Conservation (phyloP, 768 basidiomycete genomes). For the Kwoniella sp. region DNA sequence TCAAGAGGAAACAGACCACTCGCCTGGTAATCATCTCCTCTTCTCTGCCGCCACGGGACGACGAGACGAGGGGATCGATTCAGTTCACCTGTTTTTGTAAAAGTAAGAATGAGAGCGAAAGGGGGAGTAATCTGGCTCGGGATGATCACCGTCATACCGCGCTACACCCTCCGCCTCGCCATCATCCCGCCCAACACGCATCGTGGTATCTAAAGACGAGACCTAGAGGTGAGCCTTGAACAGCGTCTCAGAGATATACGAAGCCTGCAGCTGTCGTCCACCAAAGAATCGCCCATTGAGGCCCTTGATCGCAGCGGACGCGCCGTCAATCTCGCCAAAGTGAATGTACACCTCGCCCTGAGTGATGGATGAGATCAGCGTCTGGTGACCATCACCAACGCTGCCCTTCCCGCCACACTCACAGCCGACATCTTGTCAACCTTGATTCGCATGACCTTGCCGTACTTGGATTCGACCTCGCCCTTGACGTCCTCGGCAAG, state of each 20-base stretch:
- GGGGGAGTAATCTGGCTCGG: too few species aligned
- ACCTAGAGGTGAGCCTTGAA: conserved; percentile 46
- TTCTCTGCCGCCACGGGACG: too few species aligned
- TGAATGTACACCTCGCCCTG: conserved; percentile 98
- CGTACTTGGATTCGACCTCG: conserved; percentile 89
- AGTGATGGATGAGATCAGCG: background rate
- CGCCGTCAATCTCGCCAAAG: conserved; percentile 71
- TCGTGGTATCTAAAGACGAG: conserved; percentile 1
- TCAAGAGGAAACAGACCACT: too few species aligned
- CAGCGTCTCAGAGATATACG: conserved; percentile 89
- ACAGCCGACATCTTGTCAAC: conserved; percentile 93
- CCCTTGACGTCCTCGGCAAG: conserved; percentile 92
- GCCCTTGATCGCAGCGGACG: conserved; percentile 78
- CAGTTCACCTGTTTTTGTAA: too few species aligned
- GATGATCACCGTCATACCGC: too few species aligned
- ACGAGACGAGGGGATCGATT: too few species aligned
- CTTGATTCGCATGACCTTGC: conserved; percentile 77
- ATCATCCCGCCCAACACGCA: too few species aligned
- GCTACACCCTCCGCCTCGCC: too few species aligned
- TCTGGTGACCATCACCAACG: background rate
- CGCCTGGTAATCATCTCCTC: too few species aligned
- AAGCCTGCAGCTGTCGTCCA: conserved; percentile 77
- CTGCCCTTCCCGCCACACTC: conserved; percentile 26
- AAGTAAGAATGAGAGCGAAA: too few species aligned
- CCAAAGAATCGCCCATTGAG: conserved; percentile 97